Conservation (phyloP, 129 eudicot genomes). For the Solidago caesia region DNA sequence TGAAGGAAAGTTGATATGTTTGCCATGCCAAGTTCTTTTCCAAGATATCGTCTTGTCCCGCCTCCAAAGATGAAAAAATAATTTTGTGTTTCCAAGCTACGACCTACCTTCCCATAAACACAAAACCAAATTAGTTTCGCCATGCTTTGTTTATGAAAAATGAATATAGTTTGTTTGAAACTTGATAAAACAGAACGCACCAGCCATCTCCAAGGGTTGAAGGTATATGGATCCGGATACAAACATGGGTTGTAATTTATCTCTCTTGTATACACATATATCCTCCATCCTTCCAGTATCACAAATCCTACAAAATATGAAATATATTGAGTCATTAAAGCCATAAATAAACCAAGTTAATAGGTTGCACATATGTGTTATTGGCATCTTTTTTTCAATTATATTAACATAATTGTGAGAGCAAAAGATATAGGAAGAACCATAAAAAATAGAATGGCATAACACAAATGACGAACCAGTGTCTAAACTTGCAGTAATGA, state of each 20-base stretch:
- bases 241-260: constrained; percentile 67
- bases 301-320: constrained; percentile 56
- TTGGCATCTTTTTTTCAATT: too few species aligned
- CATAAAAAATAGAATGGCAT: too few species aligned
- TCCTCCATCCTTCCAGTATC: constrained; percentile 92
- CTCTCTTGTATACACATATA: constrained; percentile 89
- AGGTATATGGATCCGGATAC: constrained; percentile 79
- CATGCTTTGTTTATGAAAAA: neutral
- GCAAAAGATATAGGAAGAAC: too few species aligned
- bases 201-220: constrained; percentile 98
- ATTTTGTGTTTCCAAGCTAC: constrained; percentile 55
- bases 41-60: constrained; percentile 91
- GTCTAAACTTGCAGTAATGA: too few species aligned
- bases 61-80: constrained; percentile 81
- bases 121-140: constrained; percentile 12
- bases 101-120: constrained; percentile 49
- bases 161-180: neutral
- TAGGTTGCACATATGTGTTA: neutral
- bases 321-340: neutral
- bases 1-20: too few species aligned
- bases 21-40: constrained; percentile 87
- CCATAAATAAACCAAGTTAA: neutral
- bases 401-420: too few species aligned
- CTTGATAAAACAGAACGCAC: constrained; percentile 34
- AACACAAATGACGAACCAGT: too few species aligned